Evolutionary conservation across 768 basidiomycete species (phyloP).

Genomic region (Termitomyces sp.): DNA sequence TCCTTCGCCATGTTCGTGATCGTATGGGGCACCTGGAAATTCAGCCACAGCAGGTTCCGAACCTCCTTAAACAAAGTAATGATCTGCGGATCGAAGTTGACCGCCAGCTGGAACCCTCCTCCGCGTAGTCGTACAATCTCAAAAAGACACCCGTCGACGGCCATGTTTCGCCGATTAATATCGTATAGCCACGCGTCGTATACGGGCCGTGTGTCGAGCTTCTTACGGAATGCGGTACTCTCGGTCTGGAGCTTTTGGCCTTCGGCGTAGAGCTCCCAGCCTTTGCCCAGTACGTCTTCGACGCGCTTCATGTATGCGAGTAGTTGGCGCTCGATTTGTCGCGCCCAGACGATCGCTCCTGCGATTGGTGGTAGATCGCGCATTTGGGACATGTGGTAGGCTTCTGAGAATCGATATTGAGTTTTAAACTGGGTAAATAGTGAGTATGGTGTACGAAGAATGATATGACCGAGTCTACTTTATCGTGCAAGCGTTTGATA

Average conservation of each 20-base stretch:
- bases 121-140: conserved; percentile 80
- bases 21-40: conserved; percentile 92
- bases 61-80: conserved; percentile 99
- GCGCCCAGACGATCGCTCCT: conserved; percentile 97
- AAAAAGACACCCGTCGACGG: conserved; percentile 87
- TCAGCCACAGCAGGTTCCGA: conserved; percentile 91
- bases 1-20: conserved; percentile 98
- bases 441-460: background rate
- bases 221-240: conserved; percentile 87
- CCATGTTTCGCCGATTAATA: conserved; percentile 90
- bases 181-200: conserved; percentile 97
- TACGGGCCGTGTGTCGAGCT: conserved; percentile 90
- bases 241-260: conserved; percentile 96
- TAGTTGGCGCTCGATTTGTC: conserved; percentile 97
- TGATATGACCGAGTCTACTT: conserved; percentile 38
- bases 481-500: conserved; percentile 92
- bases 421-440: conserved; percentile 72
- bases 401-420: conserved; percentile 92
- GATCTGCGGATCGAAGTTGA: conserved; percentile 98
- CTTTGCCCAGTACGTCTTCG: conserved; percentile 96
- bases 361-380: conserved; percentile 98
- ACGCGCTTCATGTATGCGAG: conserved; percentile 98
- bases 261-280: conserved; percentile 99
- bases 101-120: conserved; percentile 80
- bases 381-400: conserved; percentile 98